phyloP scores from a whole-genome alignment of 805 yeast species.

The Trichomonascus vanleenenianus region DNA sequence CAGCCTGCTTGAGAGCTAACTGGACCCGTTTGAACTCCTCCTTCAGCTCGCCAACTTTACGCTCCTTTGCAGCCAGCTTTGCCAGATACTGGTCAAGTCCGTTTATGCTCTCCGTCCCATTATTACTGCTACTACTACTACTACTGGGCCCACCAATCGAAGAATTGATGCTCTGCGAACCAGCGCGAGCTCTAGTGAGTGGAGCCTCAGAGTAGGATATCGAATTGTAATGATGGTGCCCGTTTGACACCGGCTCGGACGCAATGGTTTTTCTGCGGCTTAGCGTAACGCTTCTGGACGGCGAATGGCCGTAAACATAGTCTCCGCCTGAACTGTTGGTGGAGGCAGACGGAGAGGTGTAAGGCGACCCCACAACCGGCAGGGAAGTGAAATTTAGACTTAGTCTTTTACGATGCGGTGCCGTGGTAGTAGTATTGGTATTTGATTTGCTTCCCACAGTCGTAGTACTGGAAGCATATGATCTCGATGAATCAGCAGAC shows the following conservation, averaged over 20 bases:
- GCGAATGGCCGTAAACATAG: too few relatives aligned
- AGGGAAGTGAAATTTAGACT: slow-evolving; percentile 14
- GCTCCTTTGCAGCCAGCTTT: slow-evolving; percentile 32
- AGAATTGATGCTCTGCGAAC: neutral
- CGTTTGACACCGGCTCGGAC: neutral
- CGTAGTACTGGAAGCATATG: neutral
- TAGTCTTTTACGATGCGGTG: slow-evolving; percentile 7
- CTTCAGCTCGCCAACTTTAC: slow-evolving; percentile 30
- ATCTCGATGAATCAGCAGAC: neutral
- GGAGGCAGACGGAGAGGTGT: too few relatives aligned
- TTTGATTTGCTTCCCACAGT: neutral
- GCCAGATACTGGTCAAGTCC: slow-evolving; percentile 22
- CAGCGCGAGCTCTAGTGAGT: neutral
- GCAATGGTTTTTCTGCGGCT: neutral
- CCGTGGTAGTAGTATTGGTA: neutral
- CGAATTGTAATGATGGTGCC: neutral
- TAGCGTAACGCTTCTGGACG: neutral
- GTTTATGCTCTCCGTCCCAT: neutral
- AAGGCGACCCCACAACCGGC: slow-evolving; percentile 12
- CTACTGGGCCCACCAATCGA: neutral
- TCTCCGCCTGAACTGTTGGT: too few relatives aligned
- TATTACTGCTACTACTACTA: too few relatives aligned
- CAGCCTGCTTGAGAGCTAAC: slow-evolving; percentile 29
- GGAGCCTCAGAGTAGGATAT: too few relatives aligned
- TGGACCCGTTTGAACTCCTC: slow-evolving; percentile 24